A percentile compares a stretch with the other conserved stretches of the same genome.
Conservation (phyloP, 2,329 filamentous ascomycete species). For the Stemphylium vesicarium region DNA sequence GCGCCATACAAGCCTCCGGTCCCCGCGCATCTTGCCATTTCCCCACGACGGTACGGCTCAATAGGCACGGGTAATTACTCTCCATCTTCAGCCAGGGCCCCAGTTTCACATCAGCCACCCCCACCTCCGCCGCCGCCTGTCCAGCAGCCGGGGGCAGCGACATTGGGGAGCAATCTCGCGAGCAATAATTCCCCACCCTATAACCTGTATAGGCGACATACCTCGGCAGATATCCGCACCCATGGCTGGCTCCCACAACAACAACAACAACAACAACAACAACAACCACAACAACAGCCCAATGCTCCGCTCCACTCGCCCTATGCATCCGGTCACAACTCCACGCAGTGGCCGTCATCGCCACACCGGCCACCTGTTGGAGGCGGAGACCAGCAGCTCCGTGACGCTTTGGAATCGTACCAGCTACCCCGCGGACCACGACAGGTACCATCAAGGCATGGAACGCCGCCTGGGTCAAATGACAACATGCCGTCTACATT, state of each 20-base stretch:
- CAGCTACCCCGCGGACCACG: slow-evolving; percentile 64
- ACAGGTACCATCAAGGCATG: slow-evolving; percentile 59
- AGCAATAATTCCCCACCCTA: slow-evolving; percentile 61
- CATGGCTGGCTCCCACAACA: slow-evolving; percentile 66
- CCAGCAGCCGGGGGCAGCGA: slow-evolving; percentile 66
- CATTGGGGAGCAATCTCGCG: slow-evolving; percentile 45
- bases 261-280: slow-evolving; percentile 58
- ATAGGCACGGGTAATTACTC: slow-evolving; percentile 74
- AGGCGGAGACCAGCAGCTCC: slow-evolving; percentile 70
- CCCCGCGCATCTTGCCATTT: slow-evolving; percentile 80
- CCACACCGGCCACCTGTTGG: slow-evolving; percentile 58
- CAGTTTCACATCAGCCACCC: slow-evolving; percentile 65
- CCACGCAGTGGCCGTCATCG: slow-evolving; percentile 71
- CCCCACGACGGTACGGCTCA: slow-evolving; percentile 84
- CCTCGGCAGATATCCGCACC: slow-evolving; percentile 89
- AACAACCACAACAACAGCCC: slow-evolving; percentile 61
- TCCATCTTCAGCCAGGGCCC: slow-evolving; percentile 75
- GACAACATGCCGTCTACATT: slow-evolving; percentile 58
- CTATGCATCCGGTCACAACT: slow-evolving; percentile 68
- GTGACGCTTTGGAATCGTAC: slow-evolving; percentile 73
- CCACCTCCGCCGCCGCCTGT: slow-evolving; percentile 70
- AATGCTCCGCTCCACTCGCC: slow-evolving; percentile 64
- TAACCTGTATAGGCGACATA: slow-evolving; percentile 83
- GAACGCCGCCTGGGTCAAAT: slow-evolving; percentile 59
- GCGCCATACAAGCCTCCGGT: slow-evolving; percentile 78